These are phyloP conservation scores for Leishmania amazonensis DNA, from an alignment of 208 protist genomes.

Conservation along the genomic window DNA sequence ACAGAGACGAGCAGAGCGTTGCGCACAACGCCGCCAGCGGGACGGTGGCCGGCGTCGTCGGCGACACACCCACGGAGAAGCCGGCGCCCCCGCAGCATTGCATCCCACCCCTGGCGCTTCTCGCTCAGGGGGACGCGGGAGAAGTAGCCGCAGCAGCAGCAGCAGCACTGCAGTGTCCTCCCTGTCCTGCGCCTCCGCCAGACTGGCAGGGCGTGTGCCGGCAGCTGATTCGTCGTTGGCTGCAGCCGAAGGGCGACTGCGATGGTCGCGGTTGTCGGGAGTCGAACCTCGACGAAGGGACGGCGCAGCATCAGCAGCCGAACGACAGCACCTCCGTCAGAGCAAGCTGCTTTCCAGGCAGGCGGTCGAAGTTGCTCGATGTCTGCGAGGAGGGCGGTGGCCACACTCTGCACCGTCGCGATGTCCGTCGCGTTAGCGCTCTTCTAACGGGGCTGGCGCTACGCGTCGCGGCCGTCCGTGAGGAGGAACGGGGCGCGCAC, in stretches of 20 bases:
- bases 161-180: no score
- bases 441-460: conserved; percentile 15
- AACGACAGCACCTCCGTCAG: not conserved
- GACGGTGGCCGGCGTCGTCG: not conserved
- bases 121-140: not conserved
- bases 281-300: not conserved
- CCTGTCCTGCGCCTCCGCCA: not conserved
- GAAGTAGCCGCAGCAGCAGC: not conserved
- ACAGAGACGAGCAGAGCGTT: not conserved
- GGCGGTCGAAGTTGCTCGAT: not conserved
- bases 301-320: not conserved
- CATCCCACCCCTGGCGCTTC: not conserved
- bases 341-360: not conserved
- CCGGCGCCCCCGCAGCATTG: not conserved
- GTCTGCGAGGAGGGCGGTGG: not conserved
- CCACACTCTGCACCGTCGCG: conserved; percentile 25
- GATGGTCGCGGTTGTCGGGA: not conserved
- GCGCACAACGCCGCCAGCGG: not conserved
- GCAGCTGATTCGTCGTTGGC: conserved; percentile 8
- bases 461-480: conserved; percentile 13
- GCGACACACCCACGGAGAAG: not conserved
- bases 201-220: conserved; percentile 12
- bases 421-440: conserved; percentile 27
- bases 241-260: not conserved
- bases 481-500: not conserved